Conservation (phyloP, 2,329 filamentous ascomycete species). For the Emergomyces pasteurianus region DNA sequence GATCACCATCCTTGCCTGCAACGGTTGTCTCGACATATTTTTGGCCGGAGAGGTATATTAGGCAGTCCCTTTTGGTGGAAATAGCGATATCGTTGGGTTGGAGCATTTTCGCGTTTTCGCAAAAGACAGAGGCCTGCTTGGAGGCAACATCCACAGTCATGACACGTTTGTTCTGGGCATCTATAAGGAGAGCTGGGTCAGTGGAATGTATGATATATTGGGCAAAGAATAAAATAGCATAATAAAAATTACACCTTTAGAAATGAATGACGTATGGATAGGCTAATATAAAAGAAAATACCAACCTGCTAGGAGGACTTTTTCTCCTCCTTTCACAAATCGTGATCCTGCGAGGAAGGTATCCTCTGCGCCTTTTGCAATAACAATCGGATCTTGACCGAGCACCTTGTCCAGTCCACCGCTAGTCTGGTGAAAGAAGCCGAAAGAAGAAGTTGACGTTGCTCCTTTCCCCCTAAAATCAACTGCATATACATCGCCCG, state of each 20-base stretch:
- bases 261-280: background rate
- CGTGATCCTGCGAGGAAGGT: slow-evolving; percentile 1
- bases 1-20: background rate
- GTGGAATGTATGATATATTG: background rate
- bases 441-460: background rate
- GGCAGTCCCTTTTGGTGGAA: background rate
- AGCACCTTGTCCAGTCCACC: background rate
- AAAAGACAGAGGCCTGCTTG: background rate
- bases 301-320: background rate
- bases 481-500: background rate
- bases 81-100: slow-evolving; percentile 3
- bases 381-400: background rate
- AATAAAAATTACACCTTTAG: background rate
- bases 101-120: background rate
- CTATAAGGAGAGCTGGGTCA: background rate
- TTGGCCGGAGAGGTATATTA: slow-evolving; percentile 3
- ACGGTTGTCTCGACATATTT: background rate
- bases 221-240: too few species aligned
- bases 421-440: background rate
- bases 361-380: background rate
- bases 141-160: background rate
- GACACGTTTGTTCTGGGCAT: slow-evolving; percentile 2
- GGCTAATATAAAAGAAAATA: background rate
- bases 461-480: background rate
- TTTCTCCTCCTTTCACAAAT: background rate